Evolutionary conservation across 345 rosid species (phyloP), one percentile per base, ranked within the genome.

Genomic region (Hibiscus trionum): DNA sequence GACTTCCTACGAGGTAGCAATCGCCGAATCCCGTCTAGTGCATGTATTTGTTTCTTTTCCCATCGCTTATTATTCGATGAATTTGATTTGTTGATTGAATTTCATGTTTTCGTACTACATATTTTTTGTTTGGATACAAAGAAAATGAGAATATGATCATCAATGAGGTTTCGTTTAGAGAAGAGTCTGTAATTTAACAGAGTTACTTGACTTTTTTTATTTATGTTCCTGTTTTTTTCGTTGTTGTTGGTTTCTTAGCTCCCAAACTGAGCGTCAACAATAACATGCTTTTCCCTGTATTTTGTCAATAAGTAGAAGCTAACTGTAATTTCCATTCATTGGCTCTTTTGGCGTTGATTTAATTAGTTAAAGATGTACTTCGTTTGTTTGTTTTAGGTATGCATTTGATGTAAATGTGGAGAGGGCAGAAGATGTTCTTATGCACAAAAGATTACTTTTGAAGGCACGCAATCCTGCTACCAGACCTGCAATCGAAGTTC

Each of bases 401-500:
- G 89, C 94, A 7, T 68, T 84, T 75, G 91, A 89, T 68, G 88
- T 89, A 78, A 83, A 84, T 66, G 82, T 81, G 68, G 94, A 86
- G 77, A 86, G 77, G 77, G 84, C 91, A 11, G 75, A 87, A 61
- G 91, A 89, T 77, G 94, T 87, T 53, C 83, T 86, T 5, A 82
- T 86, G 88, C 91, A 89, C 77, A 84, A 85, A 76, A 87, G 81
- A 73, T 80, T 89, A 50, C 84, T 87, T 47, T 69, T 77, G 11
- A 78, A 61, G 80, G 94, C 91, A 21, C 79, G 67, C 55, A 72
- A 83, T 78, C 85, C 85, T 49, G 83, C 77, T 11, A 79, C 82
- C 29, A 76, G 90, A 65, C 91, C 88, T 29, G 90, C 90, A 2
- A 82, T 87, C 55, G 88, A 86, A 79, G 91, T 87, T 66, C 87